phyloP scores from a whole-genome alignment of 2,329 filamentous ascomycete genomes.

The Coniochaeta pulveracea region DNA sequence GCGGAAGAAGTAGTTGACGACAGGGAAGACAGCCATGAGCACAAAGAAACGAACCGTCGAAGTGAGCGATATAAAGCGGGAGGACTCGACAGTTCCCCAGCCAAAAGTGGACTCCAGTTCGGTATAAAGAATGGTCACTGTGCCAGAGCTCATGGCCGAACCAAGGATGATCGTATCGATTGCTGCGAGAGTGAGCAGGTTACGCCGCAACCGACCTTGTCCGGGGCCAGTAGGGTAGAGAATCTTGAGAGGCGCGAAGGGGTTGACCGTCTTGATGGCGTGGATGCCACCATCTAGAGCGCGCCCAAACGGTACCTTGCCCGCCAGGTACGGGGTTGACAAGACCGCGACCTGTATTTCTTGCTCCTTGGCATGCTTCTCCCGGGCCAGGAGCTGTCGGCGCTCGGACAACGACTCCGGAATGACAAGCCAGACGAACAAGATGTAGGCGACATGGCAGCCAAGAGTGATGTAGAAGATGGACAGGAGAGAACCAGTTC shows the following conservation, averaged over 20 bases:
- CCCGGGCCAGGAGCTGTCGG: slow-evolving; percentile 57
- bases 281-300: slow-evolving; percentile 16
- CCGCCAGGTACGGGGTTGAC: slow-evolving; percentile 3
- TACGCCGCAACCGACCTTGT: slow-evolving; percentile 55
- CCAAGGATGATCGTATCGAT: slow-evolving; percentile 78
- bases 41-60: slow-evolving; percentile 66
- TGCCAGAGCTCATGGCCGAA: slow-evolving; percentile 67
- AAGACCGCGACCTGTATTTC: slow-evolving; percentile 12
- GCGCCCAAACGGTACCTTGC: slow-evolving; percentile 7
- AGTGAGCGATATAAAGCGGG: slow-evolving; percentile 68
- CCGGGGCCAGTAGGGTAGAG: slow-evolving; percentile 62
- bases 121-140: slow-evolving; percentile 76
- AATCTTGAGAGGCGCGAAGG: slow-evolving; percentile 66
- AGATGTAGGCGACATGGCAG: slow-evolving; percentile 63
- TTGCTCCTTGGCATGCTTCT: slow-evolving; percentile 46
- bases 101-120: slow-evolving; percentile 60
- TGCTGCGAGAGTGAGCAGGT: slow-evolving; percentile 69
- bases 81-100: slow-evolving; percentile 75
- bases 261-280: slow-evolving; percentile 41
- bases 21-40: slow-evolving; percentile 64
- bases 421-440: slow-evolving; percentile 58
- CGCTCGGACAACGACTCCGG: slow-evolving; percentile 76
- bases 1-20: slow-evolving; percentile 67
- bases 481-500: slow-evolving; percentile 62
- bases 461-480: slow-evolving; percentile 74